phyloP scores from a whole-genome alignment of 2,329 filamentous ascomycete species.

The Pseudocercospora ulei region DNA sequence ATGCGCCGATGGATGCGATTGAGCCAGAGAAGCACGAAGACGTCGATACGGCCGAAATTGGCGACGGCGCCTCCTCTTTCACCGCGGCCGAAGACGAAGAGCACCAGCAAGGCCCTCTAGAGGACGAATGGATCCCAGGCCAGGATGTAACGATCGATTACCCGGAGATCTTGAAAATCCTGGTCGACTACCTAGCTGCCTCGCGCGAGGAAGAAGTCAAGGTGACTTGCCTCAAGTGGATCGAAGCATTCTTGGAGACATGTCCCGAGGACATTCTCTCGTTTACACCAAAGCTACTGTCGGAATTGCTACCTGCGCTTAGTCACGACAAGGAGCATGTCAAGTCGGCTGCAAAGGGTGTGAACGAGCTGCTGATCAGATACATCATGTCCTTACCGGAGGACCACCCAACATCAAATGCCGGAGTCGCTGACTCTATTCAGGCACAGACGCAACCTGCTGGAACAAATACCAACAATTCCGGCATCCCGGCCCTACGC shows the following conservation, averaged over 20 bases:
- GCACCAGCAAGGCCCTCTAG: conserved; percentile 39
- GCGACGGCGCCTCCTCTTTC: conserved; percentile 47
- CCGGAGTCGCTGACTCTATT: conserved; percentile 8
- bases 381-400: conserved; percentile 87
- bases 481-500: conserved; percentile 1
- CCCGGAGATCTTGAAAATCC: conserved; percentile 78
- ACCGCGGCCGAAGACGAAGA: conserved; percentile 47
- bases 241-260: conserved; percentile 92
- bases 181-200: conserved; percentile 79
- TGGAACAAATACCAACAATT: conserved; percentile 8
- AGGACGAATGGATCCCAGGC: conserved; percentile 93
- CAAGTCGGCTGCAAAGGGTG: conserved; percentile 73
- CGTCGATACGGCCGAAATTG: conserved; percentile 41
- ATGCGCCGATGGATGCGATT: conserved; percentile 16
- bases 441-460: conserved; percentile 5
- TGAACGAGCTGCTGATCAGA: conserved; percentile 84
- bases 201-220: conserved; percentile 82
- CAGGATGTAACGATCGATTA: conserved; percentile 95
- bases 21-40: conserved; percentile 11
- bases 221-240: conserved; percentile 84
- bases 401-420: conserved; percentile 37
- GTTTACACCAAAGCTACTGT: conserved; percentile 84
- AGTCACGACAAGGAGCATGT: conserved; percentile 85
- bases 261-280: conserved; percentile 92
- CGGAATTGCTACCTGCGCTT: conserved; percentile 86